Conservation (phyloP, 441 rosid genomes). For the Croton laevigatus region DNA sequence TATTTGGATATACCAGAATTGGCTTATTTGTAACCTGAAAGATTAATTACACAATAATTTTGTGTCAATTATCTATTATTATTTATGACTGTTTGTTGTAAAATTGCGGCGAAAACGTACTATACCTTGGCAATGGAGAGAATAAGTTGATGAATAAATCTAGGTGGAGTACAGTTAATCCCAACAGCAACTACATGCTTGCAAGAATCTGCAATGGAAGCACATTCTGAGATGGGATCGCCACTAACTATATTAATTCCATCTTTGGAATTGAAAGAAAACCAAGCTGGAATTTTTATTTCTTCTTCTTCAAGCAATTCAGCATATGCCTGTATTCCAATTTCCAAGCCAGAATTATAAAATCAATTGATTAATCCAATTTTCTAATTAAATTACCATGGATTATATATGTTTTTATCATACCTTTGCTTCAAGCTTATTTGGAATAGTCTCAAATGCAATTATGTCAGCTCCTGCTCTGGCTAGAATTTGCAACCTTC, state of each 20-base stretch:
- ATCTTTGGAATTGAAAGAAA: slow-evolving; percentile 71
- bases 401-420: not conserved
- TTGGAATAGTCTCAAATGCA: slow-evolving; percentile 89
- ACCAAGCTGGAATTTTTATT: slow-evolving; percentile 71
- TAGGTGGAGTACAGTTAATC: slow-evolving; percentile 82
- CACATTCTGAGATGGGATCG: slow-evolving; percentile 64
- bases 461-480: slow-evolving; percentile 68
- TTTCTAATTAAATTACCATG: not conserved
- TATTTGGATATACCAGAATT: slow-evolving; percentile 71
- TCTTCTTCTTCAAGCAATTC: slow-evolving; percentile 29
- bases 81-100: not conserved
- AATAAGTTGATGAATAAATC: slow-evolving; percentile 59
- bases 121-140: slow-evolving; percentile 47
- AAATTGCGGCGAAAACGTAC: not conserved
- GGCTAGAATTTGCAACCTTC: slow-evolving; percentile 70
- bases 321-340: not conserved
- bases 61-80: too few relatives aligned
- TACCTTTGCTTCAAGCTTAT: slow-evolving; percentile 87
- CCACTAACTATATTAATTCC: slow-evolving; percentile 70
- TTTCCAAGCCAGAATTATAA: not conserved
- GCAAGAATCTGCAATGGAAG: slow-evolving; percentile 70
- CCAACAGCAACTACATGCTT: slow-evolving; percentile 70
- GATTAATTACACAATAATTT: not conserved
- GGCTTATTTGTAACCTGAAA: slow-evolving; percentile 71
- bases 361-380: not conserved